Base-by-base conservation (phyloP, 805 yeast species). In the Sugiyamaella chiloensis region DNA sequence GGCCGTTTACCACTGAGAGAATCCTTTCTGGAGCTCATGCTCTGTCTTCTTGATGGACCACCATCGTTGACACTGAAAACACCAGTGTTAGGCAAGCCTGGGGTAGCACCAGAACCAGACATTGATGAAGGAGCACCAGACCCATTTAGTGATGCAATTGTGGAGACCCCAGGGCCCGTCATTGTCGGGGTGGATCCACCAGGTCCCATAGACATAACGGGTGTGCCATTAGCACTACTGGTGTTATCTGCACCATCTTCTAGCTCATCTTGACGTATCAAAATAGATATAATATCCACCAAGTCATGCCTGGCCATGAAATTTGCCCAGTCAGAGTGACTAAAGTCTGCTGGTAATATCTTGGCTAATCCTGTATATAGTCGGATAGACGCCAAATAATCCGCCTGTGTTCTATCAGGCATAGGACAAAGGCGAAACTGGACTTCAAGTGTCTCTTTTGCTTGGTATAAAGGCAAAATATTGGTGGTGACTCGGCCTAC, bases 401-500 rank as follows among this genome's bases (percentile, higher is more conserved):
- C 51, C 9, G 42, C 36, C 44, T 53, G 57, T 19, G 42, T 34
- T 9, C 40, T 16, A 9, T 23, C 42, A 5, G 31, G 21, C 17
- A 57, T 53, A 6, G 65, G 65, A 16, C 56, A 50, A 36, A 60
- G 46, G 17, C 60, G 54, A 6, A 62, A 48, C 20, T 56, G 60
- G 32, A 61, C 58, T 31, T 61, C 62, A 20, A 61, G 56, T 1
- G 65, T 61, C 48, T 61, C 65, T 16, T 50, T 44, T 35, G 51
- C 54, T 14, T 46, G 46, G 48, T 56, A 57, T 24, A 60, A 39
- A n/a, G 59, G 58, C 34, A 60, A 39, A 14, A 59, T 29, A 40
- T 55, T 60, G 24, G 56, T 50, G 40, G 56, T 53, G 9, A 61
- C 61, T 30, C 55, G 52, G 20, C 65, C 65, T 26, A 47, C 46